A percentile compares a stretch with the other conserved stretches of the same genome.
phyloP scores from a whole-genome alignment of 129 eudicot species.

The Rutidosis leptorrhynchoides region DNA sequence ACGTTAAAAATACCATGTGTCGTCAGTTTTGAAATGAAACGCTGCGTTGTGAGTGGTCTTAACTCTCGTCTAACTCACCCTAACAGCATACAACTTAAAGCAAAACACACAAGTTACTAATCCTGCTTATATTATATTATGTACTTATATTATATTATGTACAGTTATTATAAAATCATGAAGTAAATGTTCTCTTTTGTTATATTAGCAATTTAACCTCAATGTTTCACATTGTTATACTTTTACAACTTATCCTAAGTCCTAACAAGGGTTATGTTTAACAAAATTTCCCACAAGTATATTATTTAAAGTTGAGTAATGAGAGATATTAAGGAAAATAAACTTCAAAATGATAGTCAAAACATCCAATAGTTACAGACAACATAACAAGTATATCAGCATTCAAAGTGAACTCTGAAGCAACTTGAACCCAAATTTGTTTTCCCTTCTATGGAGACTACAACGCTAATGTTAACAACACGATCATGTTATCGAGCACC shows the following conservation, averaged over 20 bases:
- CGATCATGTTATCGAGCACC: slow-evolving; percentile 20
- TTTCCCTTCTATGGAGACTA: slow-evolving; percentile 26
- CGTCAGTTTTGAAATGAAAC: no score
- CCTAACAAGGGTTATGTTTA: neutral
- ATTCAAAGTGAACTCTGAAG: slow-evolving; percentile 23
- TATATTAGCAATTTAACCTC: no score
- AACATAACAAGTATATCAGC: slow-evolving; percentile 35
- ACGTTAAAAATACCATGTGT: no score
- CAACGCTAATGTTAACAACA: slow-evolving; percentile 4
- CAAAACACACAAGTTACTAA: no score
- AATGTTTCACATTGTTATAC: no score
- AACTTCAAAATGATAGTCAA: slow-evolving; percentile 19
- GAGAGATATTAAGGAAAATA: neutral
- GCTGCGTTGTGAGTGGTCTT: no score
- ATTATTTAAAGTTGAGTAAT: neutral
- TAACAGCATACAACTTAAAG: no score
- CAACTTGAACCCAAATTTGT: slow-evolving; percentile 36
- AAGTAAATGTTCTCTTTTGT: no score
- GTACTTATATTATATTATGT: no score
- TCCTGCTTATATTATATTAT: no score
- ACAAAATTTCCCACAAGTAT: neutral
- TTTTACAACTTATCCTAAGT: neutral
- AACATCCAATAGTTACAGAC: slow-evolving; percentile 32
- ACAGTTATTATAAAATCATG: no score
- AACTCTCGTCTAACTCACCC: no score